Evolutionary conservation across 2,329 filamentous ascomycete genomes (phyloP).

Genomic region (Verticillium dahliae): DNA sequence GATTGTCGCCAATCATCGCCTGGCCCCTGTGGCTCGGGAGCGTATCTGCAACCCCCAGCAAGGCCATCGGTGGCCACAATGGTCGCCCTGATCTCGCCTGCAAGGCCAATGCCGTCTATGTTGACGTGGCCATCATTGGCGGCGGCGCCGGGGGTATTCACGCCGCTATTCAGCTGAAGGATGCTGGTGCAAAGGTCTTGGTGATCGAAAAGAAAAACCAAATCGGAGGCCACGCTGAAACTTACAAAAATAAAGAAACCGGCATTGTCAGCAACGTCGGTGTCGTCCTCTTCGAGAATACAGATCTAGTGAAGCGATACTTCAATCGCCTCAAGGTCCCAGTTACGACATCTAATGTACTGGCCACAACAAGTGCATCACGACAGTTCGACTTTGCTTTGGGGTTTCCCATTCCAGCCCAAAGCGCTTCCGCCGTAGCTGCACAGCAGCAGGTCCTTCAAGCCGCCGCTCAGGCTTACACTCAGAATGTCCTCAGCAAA

Average conservation of each 20-base stretch:
- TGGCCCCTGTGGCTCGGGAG: no score
- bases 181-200: constrained; percentile 26
- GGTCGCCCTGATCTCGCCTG: no score
- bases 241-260: constrained; percentile 21
- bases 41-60: no score
- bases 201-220: constrained; percentile 28
- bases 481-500: constrained; percentile 4
- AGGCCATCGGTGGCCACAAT: no score
- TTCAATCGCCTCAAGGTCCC: constrained; percentile 26
- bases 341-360: constrained; percentile 7
- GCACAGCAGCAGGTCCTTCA: constrained; percentile 4
- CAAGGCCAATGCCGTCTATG: background rate
- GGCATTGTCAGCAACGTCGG: constrained; percentile 9
- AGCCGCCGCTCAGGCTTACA: constrained; percentile 5
- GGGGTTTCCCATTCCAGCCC: constrained; percentile 5
- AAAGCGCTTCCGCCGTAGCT: constrained; percentile 2
- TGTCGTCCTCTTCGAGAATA: constrained; percentile 23
- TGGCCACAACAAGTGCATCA: no score
- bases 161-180: constrained; percentile 28
- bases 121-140: constrained; percentile 27
- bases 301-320: constrained; percentile 23
- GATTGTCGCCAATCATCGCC: no score
- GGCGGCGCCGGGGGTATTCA: constrained; percentile 33
- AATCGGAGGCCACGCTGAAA: constrained; percentile 36
- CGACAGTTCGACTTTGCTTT: constrained; percentile 11